Evolutionary conservation across 2,329 filamentous ascomycete species (phyloP).

Genomic region (Pseudopithomyces maydicus): DNA sequence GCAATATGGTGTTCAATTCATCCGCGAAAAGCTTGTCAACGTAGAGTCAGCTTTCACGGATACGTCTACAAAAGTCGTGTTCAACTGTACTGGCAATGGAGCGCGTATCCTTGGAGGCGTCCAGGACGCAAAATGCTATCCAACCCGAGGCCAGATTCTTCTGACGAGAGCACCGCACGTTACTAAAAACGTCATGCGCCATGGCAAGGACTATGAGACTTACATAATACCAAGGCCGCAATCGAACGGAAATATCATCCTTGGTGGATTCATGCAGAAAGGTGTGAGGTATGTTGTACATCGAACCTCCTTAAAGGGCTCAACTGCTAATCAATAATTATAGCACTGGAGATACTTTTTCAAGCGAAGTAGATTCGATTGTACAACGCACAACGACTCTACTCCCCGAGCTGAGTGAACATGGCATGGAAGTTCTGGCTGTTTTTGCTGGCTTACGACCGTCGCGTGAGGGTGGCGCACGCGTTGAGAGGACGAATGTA

Average conservation of each 20-base stretch:
- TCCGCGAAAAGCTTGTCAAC: slow-evolving; percentile 15
- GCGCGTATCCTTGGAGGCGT: slow-evolving; percentile 17
- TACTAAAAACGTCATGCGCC: slow-evolving; percentile 21
- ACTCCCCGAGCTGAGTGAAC: slow-evolving; percentile 16
- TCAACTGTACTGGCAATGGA: slow-evolving; percentile 25
- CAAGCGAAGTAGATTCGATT: slow-evolving; percentile 20
- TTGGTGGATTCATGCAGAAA: slow-evolving; percentile 26
- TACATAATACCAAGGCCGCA: slow-evolving; percentile 25
- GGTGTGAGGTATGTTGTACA: slow-evolving; percentile 12
- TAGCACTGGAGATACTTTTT: slow-evolving; percentile 21
- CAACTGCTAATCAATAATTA: neutral
- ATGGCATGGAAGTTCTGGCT: slow-evolving; percentile 20
- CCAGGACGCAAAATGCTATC: slow-evolving; percentile 19
- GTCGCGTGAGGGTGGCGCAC: slow-evolving; percentile 20
- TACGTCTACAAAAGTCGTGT: slow-evolving; percentile 18
- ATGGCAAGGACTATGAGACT: slow-evolving; percentile 25
- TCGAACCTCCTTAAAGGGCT: neutral
- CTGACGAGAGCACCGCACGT: slow-evolving; percentile 21
- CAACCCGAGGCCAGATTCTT: slow-evolving; percentile 22
- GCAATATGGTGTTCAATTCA: slow-evolving; percentile 14
- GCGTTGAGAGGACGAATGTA: slow-evolving; percentile 19
- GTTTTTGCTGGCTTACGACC: slow-evolving; percentile 21
- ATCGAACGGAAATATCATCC: slow-evolving; percentile 24
- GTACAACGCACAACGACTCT: slow-evolving; percentile 17
- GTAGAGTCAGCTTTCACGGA: slow-evolving; percentile 16